phyloP scores from a whole-genome alignment of 2,329 filamentous ascomycete genomes.

The Paradendryphiella salina region DNA sequence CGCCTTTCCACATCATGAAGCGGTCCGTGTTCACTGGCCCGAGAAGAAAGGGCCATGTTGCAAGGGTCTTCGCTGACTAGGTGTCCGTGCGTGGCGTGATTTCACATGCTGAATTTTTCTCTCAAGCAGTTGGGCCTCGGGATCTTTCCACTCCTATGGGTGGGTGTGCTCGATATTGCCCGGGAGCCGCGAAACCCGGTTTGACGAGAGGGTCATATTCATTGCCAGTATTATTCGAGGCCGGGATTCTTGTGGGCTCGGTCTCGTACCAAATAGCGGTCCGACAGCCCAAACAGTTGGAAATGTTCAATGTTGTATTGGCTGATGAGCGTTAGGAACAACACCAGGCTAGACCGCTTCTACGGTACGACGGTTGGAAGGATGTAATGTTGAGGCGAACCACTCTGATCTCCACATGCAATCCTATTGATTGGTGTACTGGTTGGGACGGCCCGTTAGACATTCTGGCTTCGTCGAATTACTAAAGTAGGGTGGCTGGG shows the following conservation, averaged over 20 bases:
- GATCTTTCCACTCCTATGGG: conserved; percentile 18
- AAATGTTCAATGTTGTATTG: conserved; percentile 8
- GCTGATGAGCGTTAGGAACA: neutral
- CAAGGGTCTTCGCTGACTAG: neutral
- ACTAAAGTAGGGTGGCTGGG: conserved; percentile 7
- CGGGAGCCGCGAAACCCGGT: conserved; percentile 9
- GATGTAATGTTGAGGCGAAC: conserved; percentile 4
- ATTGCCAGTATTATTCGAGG: conserved; percentile 4
- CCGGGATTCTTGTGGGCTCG: neutral
- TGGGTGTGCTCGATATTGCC: conserved; percentile 13
- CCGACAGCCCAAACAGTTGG: conserved; percentile 1
- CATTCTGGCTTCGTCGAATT: conserved; percentile 5
- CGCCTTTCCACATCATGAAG: conserved; percentile 13
- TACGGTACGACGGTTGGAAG: conserved; percentile 5
- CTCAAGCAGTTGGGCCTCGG: conserved; percentile 15
- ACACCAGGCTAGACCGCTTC: conserved; percentile 1
- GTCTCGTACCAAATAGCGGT: neutral
- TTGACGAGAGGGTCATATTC: neutral
- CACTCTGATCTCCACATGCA: conserved; percentile 6
- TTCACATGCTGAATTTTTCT: conserved; percentile 8
- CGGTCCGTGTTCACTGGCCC: conserved; percentile 1
- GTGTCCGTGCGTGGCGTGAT: conserved; percentile 3
- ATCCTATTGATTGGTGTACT: conserved; percentile 11
- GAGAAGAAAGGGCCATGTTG: neutral
- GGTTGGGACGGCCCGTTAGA: conserved; percentile 4